A percentile compares a stretch with the other conserved stretches of the same genome.
phyloP scores from a whole-genome alignment of 2,329 filamentous ascomycete genomes.

The Cladosporium phlei region DNA sequence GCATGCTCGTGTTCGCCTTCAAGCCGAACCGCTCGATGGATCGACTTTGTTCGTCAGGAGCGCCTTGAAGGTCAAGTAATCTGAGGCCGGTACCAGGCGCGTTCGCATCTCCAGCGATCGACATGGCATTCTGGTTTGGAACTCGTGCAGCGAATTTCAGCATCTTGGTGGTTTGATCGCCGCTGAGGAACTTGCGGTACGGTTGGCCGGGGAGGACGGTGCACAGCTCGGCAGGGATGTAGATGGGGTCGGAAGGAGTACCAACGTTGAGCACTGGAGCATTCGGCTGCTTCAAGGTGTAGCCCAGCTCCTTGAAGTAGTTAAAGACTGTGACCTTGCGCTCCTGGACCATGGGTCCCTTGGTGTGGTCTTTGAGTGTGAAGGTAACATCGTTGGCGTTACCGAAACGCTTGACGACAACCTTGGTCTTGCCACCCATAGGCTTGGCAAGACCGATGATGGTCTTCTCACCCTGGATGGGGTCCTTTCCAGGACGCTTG shows the following conservation, averaged over 20 bases:
- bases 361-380: slow-evolving; percentile 18
- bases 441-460: slow-evolving; percentile 43
- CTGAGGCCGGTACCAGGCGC: slow-evolving; percentile 48
- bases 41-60: slow-evolving; percentile 11
- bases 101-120: slow-evolving; percentile 46
- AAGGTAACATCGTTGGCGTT: slow-evolving; percentile 52
- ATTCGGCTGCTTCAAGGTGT: slow-evolving; percentile 49
- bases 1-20: slow-evolving; percentile 54
- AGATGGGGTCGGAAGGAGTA: slow-evolving; percentile 51
- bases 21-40: slow-evolving; percentile 55
- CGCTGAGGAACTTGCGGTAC: slow-evolving; percentile 54
- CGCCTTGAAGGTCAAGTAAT: slow-evolving; percentile 49
- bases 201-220: slow-evolving; percentile 61
- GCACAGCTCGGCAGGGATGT: slow-evolving; percentile 64
- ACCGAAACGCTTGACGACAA: slow-evolving; percentile 23
- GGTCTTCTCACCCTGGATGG: slow-evolving; percentile 36
- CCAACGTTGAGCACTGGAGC: slow-evolving; percentile 58
- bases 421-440: slow-evolving; percentile 17
- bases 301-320: slow-evolving; percentile 44
- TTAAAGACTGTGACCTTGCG: slow-evolving; percentile 48
- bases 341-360: slow-evolving; percentile 23
- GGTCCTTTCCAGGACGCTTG: slow-evolving; percentile 1
- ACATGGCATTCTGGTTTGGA: slow-evolving; percentile 62
- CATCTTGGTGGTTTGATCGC: slow-evolving; percentile 63
- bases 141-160: slow-evolving; percentile 65